phyloP scores from a whole-genome alignment of 371 early-diverging fungal genomes.

The Rhizomucor miehei region DNA sequence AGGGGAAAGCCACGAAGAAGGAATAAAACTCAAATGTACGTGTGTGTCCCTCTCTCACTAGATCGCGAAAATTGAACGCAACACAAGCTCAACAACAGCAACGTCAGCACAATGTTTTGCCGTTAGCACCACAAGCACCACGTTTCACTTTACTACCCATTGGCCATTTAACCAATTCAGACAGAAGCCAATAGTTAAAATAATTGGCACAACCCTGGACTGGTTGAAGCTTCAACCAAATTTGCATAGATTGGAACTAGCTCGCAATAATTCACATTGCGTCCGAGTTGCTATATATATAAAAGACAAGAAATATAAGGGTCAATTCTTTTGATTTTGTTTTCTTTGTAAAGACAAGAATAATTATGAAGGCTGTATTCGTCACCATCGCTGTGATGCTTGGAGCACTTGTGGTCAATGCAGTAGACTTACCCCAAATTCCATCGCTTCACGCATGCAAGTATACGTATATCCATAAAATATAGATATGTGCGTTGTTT shows the following conservation, averaged over 20 bases:
- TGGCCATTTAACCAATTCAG: slow-evolving; percentile 34
- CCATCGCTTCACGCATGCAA: slow-evolving; percentile 14
- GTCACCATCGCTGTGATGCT: background rate
- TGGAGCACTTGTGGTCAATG: background rate
- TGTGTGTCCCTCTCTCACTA: too few species aligned
- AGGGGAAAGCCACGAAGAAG: too few species aligned
- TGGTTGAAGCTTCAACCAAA: slow-evolving; percentile 8
- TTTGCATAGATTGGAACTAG: background rate
- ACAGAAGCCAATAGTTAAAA: background rate
- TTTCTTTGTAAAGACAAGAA: slow-evolving; percentile 7
- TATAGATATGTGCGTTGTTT: background rate
- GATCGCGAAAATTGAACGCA: slow-evolving; percentile 11
- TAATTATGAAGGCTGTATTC: slow-evolving; percentile 1
- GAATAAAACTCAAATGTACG: too few species aligned
- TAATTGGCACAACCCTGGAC: background rate
- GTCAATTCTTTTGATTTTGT: too few species aligned
- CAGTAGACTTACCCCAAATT: slow-evolving; percentile 6
- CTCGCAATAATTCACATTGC: background rate
- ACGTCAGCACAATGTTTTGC: slow-evolving; percentile 38
- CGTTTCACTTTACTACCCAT: slow-evolving; percentile 57
- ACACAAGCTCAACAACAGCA: slow-evolving; percentile 23
- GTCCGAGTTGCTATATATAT: background rate
- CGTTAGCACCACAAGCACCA: slow-evolving; percentile 44
- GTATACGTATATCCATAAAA: background rate
- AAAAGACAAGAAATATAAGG: background rate